Conservation (phyloP, 2,329 filamentous ascomycete genomes). For the Fusarium decemcellulare region DNA sequence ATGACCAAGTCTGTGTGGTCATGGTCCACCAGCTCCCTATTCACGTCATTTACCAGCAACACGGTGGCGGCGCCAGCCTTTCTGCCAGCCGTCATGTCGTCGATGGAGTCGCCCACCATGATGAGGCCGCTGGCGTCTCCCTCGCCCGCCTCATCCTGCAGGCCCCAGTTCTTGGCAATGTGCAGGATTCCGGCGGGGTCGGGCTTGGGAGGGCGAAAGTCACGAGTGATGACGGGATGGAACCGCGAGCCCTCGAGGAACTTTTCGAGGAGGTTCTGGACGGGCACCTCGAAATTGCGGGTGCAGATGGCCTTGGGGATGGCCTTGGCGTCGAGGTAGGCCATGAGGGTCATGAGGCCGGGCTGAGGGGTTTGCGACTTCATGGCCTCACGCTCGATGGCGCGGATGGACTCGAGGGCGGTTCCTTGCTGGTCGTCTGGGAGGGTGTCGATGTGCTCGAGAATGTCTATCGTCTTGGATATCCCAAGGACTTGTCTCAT, state of each 20-base stretch:
- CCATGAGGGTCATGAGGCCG: constrained; percentile 83
- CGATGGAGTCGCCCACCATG: constrained; percentile 85
- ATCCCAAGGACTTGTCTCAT: constrained; percentile 87
- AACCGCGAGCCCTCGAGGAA: constrained; percentile 81
- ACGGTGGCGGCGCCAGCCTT: constrained; percentile 91
- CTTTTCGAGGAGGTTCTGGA: constrained; percentile 79
- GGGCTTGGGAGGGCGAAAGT: constrained; percentile 88
- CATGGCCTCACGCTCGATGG: constrained; percentile 89
- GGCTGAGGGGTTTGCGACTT: constrained; percentile 83
- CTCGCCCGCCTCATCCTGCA: constrained; percentile 54
- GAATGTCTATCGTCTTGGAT: constrained; percentile 81
- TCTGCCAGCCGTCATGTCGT: constrained; percentile 92
- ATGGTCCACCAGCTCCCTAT: constrained; percentile 77
- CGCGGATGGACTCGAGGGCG: constrained; percentile 81
- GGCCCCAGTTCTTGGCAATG: constrained; percentile 83
- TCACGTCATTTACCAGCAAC: constrained; percentile 88
- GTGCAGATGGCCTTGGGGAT: constrained; percentile 91
- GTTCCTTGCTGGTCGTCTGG: constrained; percentile 70
- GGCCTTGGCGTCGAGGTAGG: constrained; percentile 78
- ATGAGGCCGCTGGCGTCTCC: constrained; percentile 65
- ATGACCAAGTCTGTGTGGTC: constrained; percentile 85
- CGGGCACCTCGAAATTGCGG: constrained; percentile 89
- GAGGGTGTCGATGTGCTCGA: constrained; percentile 87
- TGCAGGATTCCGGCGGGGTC: constrained; percentile 89
- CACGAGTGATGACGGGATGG: constrained; percentile 85